Base-by-base conservation (phyloP, 164 flowering plant species). In the Malania oleifera region DNA sequence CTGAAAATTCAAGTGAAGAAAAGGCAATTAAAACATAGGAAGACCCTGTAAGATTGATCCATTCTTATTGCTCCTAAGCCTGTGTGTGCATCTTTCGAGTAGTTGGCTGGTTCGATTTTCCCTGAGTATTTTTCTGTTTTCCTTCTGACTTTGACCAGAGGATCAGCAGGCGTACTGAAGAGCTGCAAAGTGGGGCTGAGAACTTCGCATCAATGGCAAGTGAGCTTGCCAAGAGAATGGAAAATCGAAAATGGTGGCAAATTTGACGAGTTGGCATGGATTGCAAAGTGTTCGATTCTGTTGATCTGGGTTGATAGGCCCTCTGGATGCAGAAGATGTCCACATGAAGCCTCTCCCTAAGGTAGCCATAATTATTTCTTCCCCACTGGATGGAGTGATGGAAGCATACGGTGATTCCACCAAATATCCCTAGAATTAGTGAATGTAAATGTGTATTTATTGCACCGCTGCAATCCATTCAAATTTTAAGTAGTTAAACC, bases 101-200 rank as follows among this genome's bases (percentile, higher is more conserved):
- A 7, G 15, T 39, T 39, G 35, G 35, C 9, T 4, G 43, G 43
- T 8, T 14, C 17, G 20, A n/a, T 8, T 44, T 44, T 44, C 22
- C 4, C 47, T 44, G 47, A 44, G 22, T 4, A 39, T 13, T 4
- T 39, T 39, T 39, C 47, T 44, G 6, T 44, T 31, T 31, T 31
- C 35, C 6, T 31, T 44, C 22, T 22, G 2, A 19, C n/a, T 0
- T n/a, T 44, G 20, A 44, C 10, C 47, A 44, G 47, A 44, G 47
- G 10, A n/a, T 44, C 22, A 44, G 22, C 47, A n/a, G 47, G 14
- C 47, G 47, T 18, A 44, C 47, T 19, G 47, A n/a, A 1, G 47
- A 44, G n/a, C 47, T 44, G 47, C 47, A 44, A 44, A 18, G 14
- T 44, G 47, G 47, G 6, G 47, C 47, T n/a, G 47, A 44, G 22